Evolutionary conservation across 352 stramenopile genomes (phyloP), one percentile per base, ranked within the genome.

Genomic region (Pythium insidiosum): DNA sequence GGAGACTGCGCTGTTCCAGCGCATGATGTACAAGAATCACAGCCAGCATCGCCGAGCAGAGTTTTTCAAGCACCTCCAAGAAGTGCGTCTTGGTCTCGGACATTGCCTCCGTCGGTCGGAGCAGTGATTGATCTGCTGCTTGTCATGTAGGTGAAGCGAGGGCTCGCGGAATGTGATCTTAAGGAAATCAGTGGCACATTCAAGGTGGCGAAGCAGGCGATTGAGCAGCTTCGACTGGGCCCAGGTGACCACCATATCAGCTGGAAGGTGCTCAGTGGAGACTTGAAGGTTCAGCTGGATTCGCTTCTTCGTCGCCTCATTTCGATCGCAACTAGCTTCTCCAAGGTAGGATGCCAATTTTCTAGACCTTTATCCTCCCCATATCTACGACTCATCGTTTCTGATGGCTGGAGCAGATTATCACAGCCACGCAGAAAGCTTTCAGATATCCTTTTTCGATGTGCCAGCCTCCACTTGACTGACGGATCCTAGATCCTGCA

Each of bases 11-110:
- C 52, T 93, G 10, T 88, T 91, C 44, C 77, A 84, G 50, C 75
- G 74, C 22, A 69, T 47, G 13, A 88, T 94, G 71, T 94, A 94
- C 68, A 94, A 91, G 53, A 94, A 94, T 50, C 73, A 87, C 40
- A 94, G 74, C 56, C 81, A 94, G 57, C 81, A 94, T 45, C 78
- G 81, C 3, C 78, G 81, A 18, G 72, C 78, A 6, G 76, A 75
- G 28, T 94, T 88, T 58, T 94, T 73, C 50, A 69, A 86, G 56
- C 73, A 88, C 44, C 61, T 93, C 26, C 70, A 90, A 54, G 58
- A 85, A 33, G 69, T 80, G 3, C 24, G 9, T 33, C 15, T 33
- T 15, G 9, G 28, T 33, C 9, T 15, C 15, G 40, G 48, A 15
- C 3, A 30, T 3, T 44, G 16, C 15, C 9, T 15, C 15, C 15